Evolutionary conservation across 2,329 filamentous ascomycete genomes (phyloP).

Genomic region (Myriosclerotinia curreyana): DNA sequence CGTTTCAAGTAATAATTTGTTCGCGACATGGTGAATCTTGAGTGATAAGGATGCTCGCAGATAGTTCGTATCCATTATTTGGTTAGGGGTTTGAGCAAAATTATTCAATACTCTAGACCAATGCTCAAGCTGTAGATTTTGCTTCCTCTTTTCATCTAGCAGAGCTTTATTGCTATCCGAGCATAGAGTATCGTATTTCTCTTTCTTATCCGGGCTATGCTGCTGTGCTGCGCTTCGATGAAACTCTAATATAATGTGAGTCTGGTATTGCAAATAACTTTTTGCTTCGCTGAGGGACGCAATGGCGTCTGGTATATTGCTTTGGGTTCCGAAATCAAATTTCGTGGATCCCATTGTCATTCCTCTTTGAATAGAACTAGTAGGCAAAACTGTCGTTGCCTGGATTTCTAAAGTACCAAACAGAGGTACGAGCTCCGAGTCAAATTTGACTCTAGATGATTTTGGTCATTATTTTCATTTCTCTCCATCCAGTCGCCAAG

Average conservation of each 20-base stretch:
- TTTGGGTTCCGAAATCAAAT: constrained; percentile 3
- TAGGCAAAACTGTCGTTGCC: constrained; percentile 5
- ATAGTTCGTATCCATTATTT: constrained; percentile 1
- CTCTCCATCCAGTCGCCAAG: constrained; percentile 12
- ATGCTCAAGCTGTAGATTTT: not conserved
- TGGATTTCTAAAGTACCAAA: constrained; percentile 17
- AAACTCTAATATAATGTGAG: constrained; percentile 6
- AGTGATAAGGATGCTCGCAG: constrained; percentile 15
- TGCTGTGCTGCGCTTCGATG: not conserved
- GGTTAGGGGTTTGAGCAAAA: constrained; percentile 1
- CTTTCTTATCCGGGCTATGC: accelerated
- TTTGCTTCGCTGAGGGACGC: constrained; percentile 16
- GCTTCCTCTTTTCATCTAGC: not conserved
- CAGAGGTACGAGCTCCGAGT: constrained; percentile 6
- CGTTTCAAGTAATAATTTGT: constrained; percentile 14
- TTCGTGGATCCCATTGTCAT: not conserved
- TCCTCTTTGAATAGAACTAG: not conserved
- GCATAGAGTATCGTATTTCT: not conserved
- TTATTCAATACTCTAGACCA: constrained; percentile 10
- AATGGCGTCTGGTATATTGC: not conserved
- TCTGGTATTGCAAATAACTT: constrained; percentile 6
- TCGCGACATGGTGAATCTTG: constrained; percentile 3
- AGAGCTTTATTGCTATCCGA: not conserved
- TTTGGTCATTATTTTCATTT: not conserved
- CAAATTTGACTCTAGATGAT: not conserved